These are phyloP conservation scores for Starmerella stellata DNA, from an alignment of 805 yeast genomes.

Conservation along the genomic window DNA sequence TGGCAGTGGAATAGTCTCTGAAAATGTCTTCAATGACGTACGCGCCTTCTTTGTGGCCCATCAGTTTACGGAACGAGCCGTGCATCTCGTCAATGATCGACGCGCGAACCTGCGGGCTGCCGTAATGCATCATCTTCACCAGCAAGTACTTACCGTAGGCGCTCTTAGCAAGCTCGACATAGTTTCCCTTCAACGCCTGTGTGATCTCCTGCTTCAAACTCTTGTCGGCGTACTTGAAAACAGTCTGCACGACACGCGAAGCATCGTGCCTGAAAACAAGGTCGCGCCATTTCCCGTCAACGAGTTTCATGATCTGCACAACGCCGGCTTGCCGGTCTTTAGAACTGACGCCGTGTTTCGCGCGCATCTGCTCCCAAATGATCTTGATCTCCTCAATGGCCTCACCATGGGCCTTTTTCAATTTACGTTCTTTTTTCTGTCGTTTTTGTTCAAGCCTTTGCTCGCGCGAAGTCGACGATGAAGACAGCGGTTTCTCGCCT, in stretches of 20 bases:
- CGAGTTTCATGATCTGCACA: slow-evolving; percentile 66
- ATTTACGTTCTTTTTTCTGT: slow-evolving; percentile 61
- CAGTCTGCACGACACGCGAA: slow-evolving; percentile 85
- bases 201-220: slow-evolving; percentile 60
- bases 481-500: slow-evolving; percentile 4
- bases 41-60: slow-evolving; percentile 97
- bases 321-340: slow-evolving; percentile 53
- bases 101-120: slow-evolving; percentile 63
- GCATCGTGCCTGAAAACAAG: slow-evolving; percentile 91
- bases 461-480: neutral
- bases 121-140: slow-evolving; percentile 80
- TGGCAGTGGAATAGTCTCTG: slow-evolving; percentile 64
- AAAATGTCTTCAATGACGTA: slow-evolving; percentile 88
- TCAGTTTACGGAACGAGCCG: slow-evolving; percentile 74
- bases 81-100: slow-evolving; percentile 66
- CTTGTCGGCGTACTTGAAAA: slow-evolving; percentile 68
- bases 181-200: slow-evolving; percentile 51
- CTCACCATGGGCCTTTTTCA: slow-evolving; percentile 69
- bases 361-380: slow-evolving; percentile 82
- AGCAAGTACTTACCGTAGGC: slow-evolving; percentile 85
- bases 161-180: slow-evolving; percentile 68
- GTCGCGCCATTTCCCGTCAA: slow-evolving; percentile 53
- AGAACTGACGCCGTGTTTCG: slow-evolving; percentile 55
- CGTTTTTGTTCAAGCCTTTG: slow-evolving; percentile 48
- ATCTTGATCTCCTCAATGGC: slow-evolving; percentile 71